Evolutionary conservation across 140 eudicot genomes (phyloP).

Genomic region (Bidens hawaiensis): DNA sequence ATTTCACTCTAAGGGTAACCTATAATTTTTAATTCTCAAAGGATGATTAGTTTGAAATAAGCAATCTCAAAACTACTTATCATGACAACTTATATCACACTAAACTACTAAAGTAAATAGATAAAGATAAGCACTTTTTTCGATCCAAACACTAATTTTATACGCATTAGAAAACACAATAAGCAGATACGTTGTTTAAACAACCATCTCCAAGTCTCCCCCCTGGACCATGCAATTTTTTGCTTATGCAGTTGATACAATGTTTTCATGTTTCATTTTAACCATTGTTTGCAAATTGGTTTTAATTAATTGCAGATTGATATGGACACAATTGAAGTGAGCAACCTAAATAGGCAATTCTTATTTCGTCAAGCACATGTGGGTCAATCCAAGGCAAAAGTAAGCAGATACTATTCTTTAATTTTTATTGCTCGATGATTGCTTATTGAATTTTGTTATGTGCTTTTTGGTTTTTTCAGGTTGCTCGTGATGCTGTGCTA

Average conservation of each 20-base stretch:
- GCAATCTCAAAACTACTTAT: background rate
- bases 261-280: background rate
- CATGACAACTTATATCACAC: background rate
- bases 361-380: slow-evolving; percentile 91
- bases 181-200: background rate
- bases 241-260: slow-evolving; percentile 4
- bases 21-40: background rate
- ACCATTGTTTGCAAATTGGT: background rate
- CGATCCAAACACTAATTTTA: background rate
- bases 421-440: background rate
- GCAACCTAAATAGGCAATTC: slow-evolving; percentile 90
- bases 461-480: slow-evolving; percentile 38
- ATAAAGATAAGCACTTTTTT: background rate
- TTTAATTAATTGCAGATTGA: slow-evolving; percentile 64
- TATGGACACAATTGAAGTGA: slow-evolving; percentile 97
- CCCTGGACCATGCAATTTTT: background rate
- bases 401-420: slow-evolving; percentile 28
- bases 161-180: background rate
- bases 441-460: background rate
- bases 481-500: slow-evolving; percentile 93
- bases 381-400: slow-evolving; percentile 96
- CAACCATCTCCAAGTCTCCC: background rate
- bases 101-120: background rate
- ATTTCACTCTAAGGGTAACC: background rate
- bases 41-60: background rate